phyloP scores from a whole-genome alignment of 306 rosid genomes.

The Potentilla sterilis region DNA sequence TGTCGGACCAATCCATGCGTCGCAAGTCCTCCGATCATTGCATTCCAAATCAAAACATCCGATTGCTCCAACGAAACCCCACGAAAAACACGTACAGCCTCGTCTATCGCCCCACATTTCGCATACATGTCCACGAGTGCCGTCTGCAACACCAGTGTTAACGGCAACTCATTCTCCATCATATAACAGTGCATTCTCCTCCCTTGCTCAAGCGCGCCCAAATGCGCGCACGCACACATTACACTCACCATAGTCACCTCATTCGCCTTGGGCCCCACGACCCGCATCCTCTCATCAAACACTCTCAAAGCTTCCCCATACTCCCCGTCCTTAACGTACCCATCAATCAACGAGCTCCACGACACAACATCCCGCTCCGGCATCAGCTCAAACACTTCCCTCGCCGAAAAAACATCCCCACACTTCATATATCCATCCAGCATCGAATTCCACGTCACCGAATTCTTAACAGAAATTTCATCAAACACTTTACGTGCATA shows the following conservation, averaged over 20 bases:
- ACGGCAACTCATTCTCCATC: conserved; percentile 45
- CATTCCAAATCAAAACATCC: conserved; percentile 79
- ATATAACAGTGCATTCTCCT: conserved; percentile 49
- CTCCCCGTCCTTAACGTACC: background rate
- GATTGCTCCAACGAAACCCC: conserved; percentile 35
- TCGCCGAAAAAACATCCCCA: conserved; percentile 49
- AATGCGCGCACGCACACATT: conserved; percentile 64
- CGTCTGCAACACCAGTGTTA: conserved; percentile 58
- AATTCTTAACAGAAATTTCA: conserved; percentile 39
- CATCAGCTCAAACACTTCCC: conserved; percentile 59
- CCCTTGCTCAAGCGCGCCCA: conserved; percentile 71
- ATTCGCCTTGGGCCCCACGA: background rate
- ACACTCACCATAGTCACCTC: conserved; percentile 42
- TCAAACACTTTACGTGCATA: conserved; percentile 60
- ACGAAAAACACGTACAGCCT: conserved; percentile 55
- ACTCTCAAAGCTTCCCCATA: conserved; percentile 3
- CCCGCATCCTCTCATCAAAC: background rate
- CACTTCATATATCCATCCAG: conserved; percentile 78
- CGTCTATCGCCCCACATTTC: conserved; percentile 74
- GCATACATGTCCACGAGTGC: conserved; percentile 87
- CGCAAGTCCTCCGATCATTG: conserved; percentile 76
- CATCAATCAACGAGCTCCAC: conserved; percentile 60
- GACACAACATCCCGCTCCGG: conserved; percentile 63
- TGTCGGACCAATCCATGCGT: conserved; percentile 63
- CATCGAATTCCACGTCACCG: conserved; percentile 80